These are phyloP conservation scores for Orbilia ellipsospora DNA, from an alignment of 2,329 filamentous ascomycete species.

Conservation along the genomic window DNA sequence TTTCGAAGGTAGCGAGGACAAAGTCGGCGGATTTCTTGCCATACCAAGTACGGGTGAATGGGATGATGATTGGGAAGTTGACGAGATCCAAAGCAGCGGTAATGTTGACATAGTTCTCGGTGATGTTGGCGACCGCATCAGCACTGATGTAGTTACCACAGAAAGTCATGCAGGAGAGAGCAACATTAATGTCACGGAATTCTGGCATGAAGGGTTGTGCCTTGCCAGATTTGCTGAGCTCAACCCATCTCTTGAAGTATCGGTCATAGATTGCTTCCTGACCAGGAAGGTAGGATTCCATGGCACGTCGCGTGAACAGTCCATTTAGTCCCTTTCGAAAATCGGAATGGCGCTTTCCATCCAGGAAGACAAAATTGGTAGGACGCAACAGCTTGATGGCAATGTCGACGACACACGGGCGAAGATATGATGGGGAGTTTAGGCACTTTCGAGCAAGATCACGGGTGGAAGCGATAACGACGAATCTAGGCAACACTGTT, in stretches of 20 bases:
- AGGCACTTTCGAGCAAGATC: conserved; percentile 97
- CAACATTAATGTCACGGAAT: conserved; percentile 94
- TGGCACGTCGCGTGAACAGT: conserved; percentile 89
- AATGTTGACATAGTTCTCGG: conserved; percentile 96
- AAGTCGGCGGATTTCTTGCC: conserved; percentile 95
- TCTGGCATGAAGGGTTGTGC: conserved; percentile 87
- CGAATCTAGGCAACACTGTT: conserved; percentile 73
- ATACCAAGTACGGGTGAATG: conserved; percentile 95
- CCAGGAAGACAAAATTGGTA: conserved; percentile 96
- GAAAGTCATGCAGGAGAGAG: conserved; percentile 95
- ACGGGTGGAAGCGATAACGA: conserved; percentile 93
- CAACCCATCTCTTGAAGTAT: conserved; percentile 83
- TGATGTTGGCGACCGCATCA: conserved; percentile 89
- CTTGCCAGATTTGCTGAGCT: conserved; percentile 79
- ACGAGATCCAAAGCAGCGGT: conserved; percentile 95
- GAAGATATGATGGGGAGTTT: conserved; percentile 90
- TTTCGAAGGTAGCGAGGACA: conserved; percentile 87
- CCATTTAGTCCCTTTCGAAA: conserved; percentile 97
- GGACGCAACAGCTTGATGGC: conserved; percentile 92
- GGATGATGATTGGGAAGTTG: conserved; percentile 97
- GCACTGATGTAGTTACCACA: conserved; percentile 95
- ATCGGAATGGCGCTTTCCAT: conserved; percentile 93
- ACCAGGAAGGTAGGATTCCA: conserved; percentile 87
- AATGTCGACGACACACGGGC: conserved; percentile 94
- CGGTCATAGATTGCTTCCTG: conserved; percentile 91